phyloP scores from a whole-genome alignment of 108 stramenopile genomes.

The Mayamaea pseudoterrestris region DNA sequence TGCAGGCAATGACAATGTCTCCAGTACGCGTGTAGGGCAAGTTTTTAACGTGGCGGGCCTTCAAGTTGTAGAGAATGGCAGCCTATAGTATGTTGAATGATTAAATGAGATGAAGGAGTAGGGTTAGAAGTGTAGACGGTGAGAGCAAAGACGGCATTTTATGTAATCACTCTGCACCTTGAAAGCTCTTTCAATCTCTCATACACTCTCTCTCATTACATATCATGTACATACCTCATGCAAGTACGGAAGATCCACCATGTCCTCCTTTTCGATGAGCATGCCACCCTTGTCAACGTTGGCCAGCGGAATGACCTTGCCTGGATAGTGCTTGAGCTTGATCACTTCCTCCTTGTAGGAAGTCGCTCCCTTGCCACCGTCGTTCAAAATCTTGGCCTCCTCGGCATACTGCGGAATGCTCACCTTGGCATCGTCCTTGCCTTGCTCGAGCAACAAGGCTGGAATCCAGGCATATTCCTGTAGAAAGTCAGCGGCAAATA shows the following conservation, averaged over 20 bases:
- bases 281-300: conserved; percentile 43
- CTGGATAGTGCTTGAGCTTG: conserved; percentile 31
- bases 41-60: conserved; percentile 55
- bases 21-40: conserved; percentile 89
- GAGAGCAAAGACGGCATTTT: too few species aligned
- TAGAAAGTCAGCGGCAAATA: too few species aligned
- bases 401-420: conserved; percentile 21
- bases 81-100: conserved; percentile 30
- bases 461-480: conserved; percentile 62
- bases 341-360: conserved; percentile 38
- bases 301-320: conserved; percentile 46
- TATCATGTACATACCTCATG: conserved; percentile 66
- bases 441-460: conserved; percentile 26
- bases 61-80: conserved; percentile 88
- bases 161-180: too few species aligned
- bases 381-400: conserved; percentile 24
- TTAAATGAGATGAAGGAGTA: not conserved
- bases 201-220: not conserved
- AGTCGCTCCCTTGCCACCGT: conserved; percentile 46
- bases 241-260: conserved; percentile 81
- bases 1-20: conserved; percentile 83
- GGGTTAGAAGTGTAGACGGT: too few species aligned
- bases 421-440: conserved; percentile 6
- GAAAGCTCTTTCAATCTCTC: too few species aligned
- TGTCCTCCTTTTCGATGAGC: conserved; percentile 45